Base-by-base conservation (phyloP, 2,329 filamentous ascomycete genomes). In the Monilinia aucupariae region DNA sequence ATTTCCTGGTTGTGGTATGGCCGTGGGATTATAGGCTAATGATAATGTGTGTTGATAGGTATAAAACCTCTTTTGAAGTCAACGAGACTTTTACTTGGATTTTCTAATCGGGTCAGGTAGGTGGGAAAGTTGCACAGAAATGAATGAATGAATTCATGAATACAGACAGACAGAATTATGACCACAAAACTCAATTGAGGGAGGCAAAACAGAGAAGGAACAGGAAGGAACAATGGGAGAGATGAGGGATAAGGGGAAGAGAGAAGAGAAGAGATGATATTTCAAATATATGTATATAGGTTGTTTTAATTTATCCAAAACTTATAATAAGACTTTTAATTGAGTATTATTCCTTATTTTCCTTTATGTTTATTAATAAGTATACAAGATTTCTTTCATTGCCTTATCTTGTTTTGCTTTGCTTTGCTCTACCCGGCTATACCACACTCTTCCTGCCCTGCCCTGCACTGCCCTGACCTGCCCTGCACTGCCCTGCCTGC, bases 41-140 rank as follows among this genome's bases (percentile, higher is more conserved):
- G 3, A 9, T 34, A 1, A 43, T 43, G 17, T 4, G 12, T 6
- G 17, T 43, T 12, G 52, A 9, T 62, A 85, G 82, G 68, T 75
- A 76, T 63, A 77, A 74, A 50, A 71, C 77, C 6, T 75, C 75
- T 17, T 88, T 89, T 65, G 80, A 83, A 59, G 85, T 88, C 48
- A 77, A 81, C 70, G 81, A 88, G 70, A 83, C 84, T 6, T 88
- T 88, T 71, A 85, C 81, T 30, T 88, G 86, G 86, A 77, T 85
- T 17, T 66, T 68, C 41, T 72, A 62, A 66, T 15, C 20, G 39
- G 25, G 4, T 20, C 13, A 1, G 17, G n/a, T 7, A 3, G 25
- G 17, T n/a, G 34, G 15, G 10, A n/a, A 45, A n/a, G 12, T 43
- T 43, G 17, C 3, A 43, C 20, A 6, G 17, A 17, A 6, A 3